phyloP scores from a whole-genome alignment of 176 grass and related monocot species.

The Carex parvula region DNA sequence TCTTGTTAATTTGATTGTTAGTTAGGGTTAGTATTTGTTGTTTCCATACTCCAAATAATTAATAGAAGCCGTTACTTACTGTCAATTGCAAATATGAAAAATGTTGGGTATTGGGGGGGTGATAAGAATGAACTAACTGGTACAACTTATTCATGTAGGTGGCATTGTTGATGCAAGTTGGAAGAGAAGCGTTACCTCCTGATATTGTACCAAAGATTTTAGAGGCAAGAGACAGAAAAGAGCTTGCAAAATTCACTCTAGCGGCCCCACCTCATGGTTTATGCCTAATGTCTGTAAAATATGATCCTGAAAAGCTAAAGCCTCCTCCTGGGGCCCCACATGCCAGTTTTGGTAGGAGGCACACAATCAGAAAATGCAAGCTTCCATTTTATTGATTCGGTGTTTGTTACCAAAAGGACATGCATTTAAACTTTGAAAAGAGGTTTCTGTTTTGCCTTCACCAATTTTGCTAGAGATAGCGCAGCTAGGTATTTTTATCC shows the following conservation, averaged over 20 bases:
- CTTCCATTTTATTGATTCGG: conserved; percentile 72
- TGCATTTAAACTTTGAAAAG: background rate
- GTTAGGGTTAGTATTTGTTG: conserved; percentile 12
- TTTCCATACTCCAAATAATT: background rate
- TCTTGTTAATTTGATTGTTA: background rate
- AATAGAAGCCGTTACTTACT: background rate
- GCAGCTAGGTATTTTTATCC: no score
- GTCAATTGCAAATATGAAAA: conserved; percentile 4
- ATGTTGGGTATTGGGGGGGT: background rate
- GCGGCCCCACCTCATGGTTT: conserved; percentile 76
- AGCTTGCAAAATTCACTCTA: conserved; percentile 72
- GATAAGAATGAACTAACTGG: conserved; percentile 2
- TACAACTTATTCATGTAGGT: conserved; percentile 36
- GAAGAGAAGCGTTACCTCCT: conserved; percentile 70
- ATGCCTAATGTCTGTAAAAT: conserved; percentile 80
- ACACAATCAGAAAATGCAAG: conserved; percentile 74
- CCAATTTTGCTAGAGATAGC: background rate
- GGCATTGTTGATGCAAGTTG: conserved; percentile 85
- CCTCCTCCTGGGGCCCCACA: conserved; percentile 58
- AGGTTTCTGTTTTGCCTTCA: background rate
- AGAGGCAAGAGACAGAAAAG: conserved; percentile 55
- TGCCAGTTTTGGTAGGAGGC: conserved; percentile 70
- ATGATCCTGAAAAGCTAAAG: conserved; percentile 59
- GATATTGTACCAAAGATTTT: conserved; percentile 63
- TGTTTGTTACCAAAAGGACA: background rate